Evolutionary conservation across 805 yeast genomes (phyloP), one percentile per base, ranked within the genome.

Genomic region (Debaryomyces maramus): DNA sequence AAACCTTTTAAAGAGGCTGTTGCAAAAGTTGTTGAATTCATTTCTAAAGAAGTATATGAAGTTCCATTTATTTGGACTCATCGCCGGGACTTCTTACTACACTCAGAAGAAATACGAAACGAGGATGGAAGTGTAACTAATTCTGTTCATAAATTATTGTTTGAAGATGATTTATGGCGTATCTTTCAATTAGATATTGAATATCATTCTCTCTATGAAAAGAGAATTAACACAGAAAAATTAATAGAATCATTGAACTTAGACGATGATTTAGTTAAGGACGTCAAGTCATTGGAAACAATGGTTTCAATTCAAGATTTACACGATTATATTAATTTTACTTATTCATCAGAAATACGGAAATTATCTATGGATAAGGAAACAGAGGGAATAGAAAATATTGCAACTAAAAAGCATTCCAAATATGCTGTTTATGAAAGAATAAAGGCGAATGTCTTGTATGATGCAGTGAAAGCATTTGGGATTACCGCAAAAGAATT

Each of bases 21-120:
- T 5, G 78, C 80, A 9, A 81, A 77, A 62, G 87, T 75, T 32
- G 83, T 77, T 53, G 86, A 73, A 55, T 89, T 81, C 48, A 68
- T 93, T 21, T 73, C 89, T 10, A 80, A 79, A 51, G 95, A 90
- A 35, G 75, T 82, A 43, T 74, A 85, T 47, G 99, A 93, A 59
- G 96, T 91, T 4, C 98, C 99, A 8, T 87, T 89, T 53, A 89
- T 93, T 45, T 89, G 96, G 86, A 85, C 89, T 18, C 96, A 89
- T 58, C 85, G 98, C 60, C 86, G 95, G 64, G 98, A 93, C 62
- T 88, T 86, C 57, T 70, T 88, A 14, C 67, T 86, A 44, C 72
- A 72, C 51, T 76, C 87, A 7, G 73, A 73, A 30, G 78, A 78
- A 27, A 59, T 60, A 11, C 51, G 57, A 20, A 61, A 60, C 27